Conservation (phyloP, 495 filamentous ascomycete species). For the Penicillium ochrochloron region DNA sequence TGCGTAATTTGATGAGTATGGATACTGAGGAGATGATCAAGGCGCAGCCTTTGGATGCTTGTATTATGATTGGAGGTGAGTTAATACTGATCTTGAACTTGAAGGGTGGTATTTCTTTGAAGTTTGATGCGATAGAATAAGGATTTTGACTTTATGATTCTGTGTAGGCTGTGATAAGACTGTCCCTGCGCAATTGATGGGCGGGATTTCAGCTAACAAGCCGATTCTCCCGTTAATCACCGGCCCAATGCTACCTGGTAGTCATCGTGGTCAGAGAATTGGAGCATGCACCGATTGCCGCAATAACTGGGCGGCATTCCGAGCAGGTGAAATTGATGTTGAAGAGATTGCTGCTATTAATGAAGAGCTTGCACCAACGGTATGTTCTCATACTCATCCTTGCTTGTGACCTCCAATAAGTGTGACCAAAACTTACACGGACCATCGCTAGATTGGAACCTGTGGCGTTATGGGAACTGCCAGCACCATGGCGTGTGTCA, state of each 20-base stretch:
- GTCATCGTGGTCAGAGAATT: conserved; percentile 58
- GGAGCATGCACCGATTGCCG: conserved; percentile 72
- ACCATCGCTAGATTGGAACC: conserved; percentile 56
- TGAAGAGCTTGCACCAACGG: conserved; percentile 68
- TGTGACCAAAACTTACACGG: neutral
- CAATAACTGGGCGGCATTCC: conserved; percentile 68
- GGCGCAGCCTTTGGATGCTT: conserved; percentile 67
- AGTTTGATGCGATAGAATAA: neutral
- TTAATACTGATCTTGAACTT: neutral
- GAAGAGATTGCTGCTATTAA: conserved; percentile 70
- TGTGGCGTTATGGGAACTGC: conserved; percentile 75
- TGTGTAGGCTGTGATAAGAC: conserved; percentile 67
- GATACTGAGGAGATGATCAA: conserved; percentile 74
- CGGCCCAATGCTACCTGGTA: conserved; percentile 71
- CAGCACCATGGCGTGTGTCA: conserved; percentile 70
- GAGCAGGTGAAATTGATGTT: conserved; percentile 63
- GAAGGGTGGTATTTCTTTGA: neutral
- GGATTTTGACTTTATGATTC: neutral
- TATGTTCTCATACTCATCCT: conserved; percentile 29
- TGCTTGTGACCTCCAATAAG: neutral
- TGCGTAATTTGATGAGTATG: conserved; percentile 73
- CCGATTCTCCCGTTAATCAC: conserved; percentile 65
- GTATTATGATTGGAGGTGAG: conserved; percentile 66
- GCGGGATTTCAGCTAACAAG: conserved; percentile 71
- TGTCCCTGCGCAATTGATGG: conserved; percentile 70